Percentiles rank a stretch among this genome's conserved stretches.
Conservation (phyloP, 768 basidiomycete species). For the Calocera cornea region DNA sequence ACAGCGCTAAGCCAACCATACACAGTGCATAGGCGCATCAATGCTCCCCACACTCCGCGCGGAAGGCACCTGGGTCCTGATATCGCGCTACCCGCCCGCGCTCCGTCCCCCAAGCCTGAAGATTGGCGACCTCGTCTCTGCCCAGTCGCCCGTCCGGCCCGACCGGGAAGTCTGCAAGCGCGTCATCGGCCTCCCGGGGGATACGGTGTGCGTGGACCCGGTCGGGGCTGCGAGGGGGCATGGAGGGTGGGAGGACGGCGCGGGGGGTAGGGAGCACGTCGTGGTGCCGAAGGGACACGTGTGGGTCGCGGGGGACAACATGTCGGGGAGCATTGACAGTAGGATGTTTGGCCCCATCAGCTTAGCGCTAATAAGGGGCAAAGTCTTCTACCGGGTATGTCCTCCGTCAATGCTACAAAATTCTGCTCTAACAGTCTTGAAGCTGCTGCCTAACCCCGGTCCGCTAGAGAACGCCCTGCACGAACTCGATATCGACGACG, state of each 20-base stretch:
- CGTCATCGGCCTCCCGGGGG: slow-evolving; percentile 79
- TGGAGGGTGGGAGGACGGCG: slow-evolving; percentile 35
- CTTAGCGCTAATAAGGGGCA: slow-evolving; percentile 58
- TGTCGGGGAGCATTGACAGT: slow-evolving; percentile 71
- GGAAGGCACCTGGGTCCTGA: slow-evolving; percentile 21
- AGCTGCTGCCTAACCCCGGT: neutral
- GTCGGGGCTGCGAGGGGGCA: slow-evolving; percentile 11
- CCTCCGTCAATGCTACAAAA: neutral
- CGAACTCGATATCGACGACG: neutral
- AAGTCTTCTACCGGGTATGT: slow-evolving; percentile 28
- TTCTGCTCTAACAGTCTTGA: neutral
- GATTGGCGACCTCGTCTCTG: slow-evolving; percentile 66
- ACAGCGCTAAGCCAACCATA: neutral
- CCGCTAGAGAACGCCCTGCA: neutral
- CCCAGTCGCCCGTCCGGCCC: slow-evolving; percentile 57
- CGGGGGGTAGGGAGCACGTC: slow-evolving; percentile 46
- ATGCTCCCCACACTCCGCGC: slow-evolving; percentile 28
- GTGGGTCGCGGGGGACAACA: slow-evolving; percentile 88
- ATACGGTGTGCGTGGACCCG: slow-evolving; percentile 79
- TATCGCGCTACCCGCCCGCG: slow-evolving; percentile 9
- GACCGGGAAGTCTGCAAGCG: slow-evolving; percentile 69
- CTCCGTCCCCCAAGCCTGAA: slow-evolving; percentile 23
- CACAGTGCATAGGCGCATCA: slow-evolving; percentile 19
- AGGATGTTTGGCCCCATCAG: slow-evolving; percentile 87
- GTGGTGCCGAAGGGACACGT: slow-evolving; percentile 72